A percentile compares a stretch with the other conserved stretches of the same genome.
phyloP scores from a whole-genome alignment of 805 yeast species.

The Candida parachauliodes region DNA sequence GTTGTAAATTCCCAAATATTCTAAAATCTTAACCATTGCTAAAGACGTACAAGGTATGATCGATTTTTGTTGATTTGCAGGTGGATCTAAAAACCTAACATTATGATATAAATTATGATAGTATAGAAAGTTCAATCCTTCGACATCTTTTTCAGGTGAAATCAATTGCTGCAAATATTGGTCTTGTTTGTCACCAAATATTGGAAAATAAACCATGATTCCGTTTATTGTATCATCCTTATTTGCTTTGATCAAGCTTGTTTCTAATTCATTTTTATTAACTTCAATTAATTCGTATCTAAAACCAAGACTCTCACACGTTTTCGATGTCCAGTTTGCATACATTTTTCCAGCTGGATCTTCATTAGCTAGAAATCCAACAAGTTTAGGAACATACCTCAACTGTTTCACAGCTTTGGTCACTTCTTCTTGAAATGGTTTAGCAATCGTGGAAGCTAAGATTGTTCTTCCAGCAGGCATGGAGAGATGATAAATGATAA shows the following conservation, averaged over 20 bases:
- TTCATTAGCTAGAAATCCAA: slow-evolving; percentile 85
- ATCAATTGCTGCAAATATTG: slow-evolving; percentile 94
- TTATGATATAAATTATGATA: slow-evolving; percentile 95
- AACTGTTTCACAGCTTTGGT: slow-evolving; percentile 51
- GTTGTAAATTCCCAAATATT: slow-evolving; percentile 86
- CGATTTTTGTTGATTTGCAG: slow-evolving; percentile 65
- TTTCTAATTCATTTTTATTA: slow-evolving; percentile 81
- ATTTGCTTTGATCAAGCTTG: slow-evolving; percentile 78
- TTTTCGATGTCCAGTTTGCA: slow-evolving; percentile 94
- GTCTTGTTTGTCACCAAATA: slow-evolving; percentile 92
- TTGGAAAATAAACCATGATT: slow-evolving; percentile 96
- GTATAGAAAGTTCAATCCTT: slow-evolving; percentile 87
- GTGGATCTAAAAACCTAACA: slow-evolving; percentile 74
- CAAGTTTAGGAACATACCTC: slow-evolving; percentile 65
- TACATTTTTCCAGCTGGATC: slow-evolving; percentile 96
- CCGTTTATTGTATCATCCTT: slow-evolving; percentile 75
- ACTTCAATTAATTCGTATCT: slow-evolving; percentile 72
- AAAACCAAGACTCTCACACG: slow-evolving; percentile 83
- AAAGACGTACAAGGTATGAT: slow-evolving; percentile 96
- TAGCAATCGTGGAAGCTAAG: slow-evolving; percentile 84
- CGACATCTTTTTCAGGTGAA: slow-evolving; percentile 89
- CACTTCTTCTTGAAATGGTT: slow-evolving; percentile 73
- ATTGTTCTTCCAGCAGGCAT: slow-evolving; percentile 72
- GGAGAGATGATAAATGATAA: not conserved
- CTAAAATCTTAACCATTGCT: slow-evolving; percentile 90